A percentile compares a stretch with the other conserved stretches of the same genome.
phyloP scores from a whole-genome alignment of 306 rosid genomes.

The Rosa multiflora region DNA sequence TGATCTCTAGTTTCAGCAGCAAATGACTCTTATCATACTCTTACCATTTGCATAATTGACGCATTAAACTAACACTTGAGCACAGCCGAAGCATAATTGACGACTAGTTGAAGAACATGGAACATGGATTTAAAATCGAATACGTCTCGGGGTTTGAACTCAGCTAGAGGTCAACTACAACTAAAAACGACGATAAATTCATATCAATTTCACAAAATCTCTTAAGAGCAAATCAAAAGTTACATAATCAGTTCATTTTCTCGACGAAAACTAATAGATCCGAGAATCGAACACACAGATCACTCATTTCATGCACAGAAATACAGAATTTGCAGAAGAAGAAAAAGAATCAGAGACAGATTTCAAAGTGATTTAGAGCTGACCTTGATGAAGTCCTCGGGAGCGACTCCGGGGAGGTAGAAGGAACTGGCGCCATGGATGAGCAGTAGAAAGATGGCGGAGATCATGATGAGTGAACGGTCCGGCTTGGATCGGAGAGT shows the following conservation, averaged over 20 bases:
- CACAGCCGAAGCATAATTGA: neutral
- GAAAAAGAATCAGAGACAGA: neutral
- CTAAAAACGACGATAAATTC: neutral
- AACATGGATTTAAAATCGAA: neutral
- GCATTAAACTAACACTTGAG: slow-evolving; percentile 1
- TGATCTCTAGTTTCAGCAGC: neutral
- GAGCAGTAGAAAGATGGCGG: slow-evolving; percentile 46
- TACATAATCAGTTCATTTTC: slow-evolving; percentile 8
- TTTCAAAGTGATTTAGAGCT: slow-evolving; percentile 16
- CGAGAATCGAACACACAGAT: slow-evolving; percentile 34
- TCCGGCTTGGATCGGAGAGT: slow-evolving; percentile 51
- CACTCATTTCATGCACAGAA: slow-evolving; percentile 11
- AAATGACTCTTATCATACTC: neutral
- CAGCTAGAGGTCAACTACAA: neutral
- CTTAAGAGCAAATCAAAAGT: neutral
- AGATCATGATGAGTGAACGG: slow-evolving; percentile 34
- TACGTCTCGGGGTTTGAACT: neutral
- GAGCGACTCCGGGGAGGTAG: slow-evolving; percentile 99
- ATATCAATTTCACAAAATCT: neutral
- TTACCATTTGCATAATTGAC: neutral
- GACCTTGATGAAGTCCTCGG: slow-evolving; percentile 88
- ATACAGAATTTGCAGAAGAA: neutral
- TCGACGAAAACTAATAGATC: slow-evolving; percentile 42
- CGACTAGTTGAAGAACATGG: neutral
- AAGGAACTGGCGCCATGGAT: slow-evolving; percentile 61